Evolutionary conservation across 2,329 filamentous ascomycete species (phyloP).

Genomic region (Macrophomina pseudophaseolina): DNA sequence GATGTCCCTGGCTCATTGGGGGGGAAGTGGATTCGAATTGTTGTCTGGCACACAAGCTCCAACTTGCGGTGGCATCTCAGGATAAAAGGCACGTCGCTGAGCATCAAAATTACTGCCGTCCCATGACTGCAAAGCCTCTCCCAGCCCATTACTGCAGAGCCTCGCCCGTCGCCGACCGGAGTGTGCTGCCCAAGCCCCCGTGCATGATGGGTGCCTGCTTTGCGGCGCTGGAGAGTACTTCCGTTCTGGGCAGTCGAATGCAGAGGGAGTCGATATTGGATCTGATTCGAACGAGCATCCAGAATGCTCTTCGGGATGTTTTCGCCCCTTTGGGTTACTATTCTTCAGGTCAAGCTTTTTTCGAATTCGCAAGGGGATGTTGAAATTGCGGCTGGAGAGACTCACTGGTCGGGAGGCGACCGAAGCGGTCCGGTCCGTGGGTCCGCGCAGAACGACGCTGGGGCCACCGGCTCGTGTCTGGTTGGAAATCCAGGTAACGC

Average conservation of each 20-base stretch:
- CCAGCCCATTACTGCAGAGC: background rate
- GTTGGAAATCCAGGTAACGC: slow-evolving; percentile 10
- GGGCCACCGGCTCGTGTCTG: background rate
- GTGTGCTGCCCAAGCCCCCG: background rate
- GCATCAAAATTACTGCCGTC: background rate
- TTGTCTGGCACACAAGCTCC: background rate
- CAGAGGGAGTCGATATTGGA: background rate
- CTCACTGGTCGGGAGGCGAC: background rate
- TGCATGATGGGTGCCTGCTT: background rate
- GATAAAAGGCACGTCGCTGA: background rate
- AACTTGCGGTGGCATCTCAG: background rate
- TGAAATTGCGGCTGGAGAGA: background rate
- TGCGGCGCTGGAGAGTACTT: slow-evolving; percentile 6
- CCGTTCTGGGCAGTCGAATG: background rate
- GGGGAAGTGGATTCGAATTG: background rate
- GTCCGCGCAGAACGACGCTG: background rate
- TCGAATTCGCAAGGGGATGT: slow-evolving; percentile 2
- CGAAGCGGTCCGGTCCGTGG: slow-evolving; percentile 8
- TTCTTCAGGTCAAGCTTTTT: background rate
- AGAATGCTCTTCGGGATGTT: slow-evolving; percentile 18
- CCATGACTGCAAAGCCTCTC: background rate
- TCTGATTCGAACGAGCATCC: background rate
- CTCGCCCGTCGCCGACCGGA: background rate
- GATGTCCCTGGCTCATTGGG: too few relatives aligned
- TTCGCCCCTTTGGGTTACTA: slow-evolving; percentile 12